Base-by-base conservation (phyloP, 257 asterid species). In the Linderniella brevidens region DNA sequence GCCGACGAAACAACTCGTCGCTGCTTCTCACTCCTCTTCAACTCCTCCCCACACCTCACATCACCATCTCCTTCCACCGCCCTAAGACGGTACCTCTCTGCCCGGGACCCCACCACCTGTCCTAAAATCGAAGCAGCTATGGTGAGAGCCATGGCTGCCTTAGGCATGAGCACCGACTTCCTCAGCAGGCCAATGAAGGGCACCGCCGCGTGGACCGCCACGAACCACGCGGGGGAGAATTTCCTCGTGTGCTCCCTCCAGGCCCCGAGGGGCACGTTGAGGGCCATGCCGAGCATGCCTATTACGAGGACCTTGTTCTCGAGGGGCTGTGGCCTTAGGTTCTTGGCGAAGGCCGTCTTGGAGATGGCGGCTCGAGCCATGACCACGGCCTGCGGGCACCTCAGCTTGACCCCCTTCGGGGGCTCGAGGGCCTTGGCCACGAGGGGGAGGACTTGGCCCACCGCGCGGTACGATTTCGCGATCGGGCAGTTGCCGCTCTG, bases 231-330 rank as follows among this genome's bases (percentile, higher is more conserved):
- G 0, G 87, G 87, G 0, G 97, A 79, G 64, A 86, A 86, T 59
- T 86, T 86, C 20, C 64, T 61, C 1, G 97, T 86, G 61, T 86
- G 95, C 62, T 86, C 97, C 59, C 97, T 71, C 97, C 97, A 86
- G 54, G 82, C 55, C 17, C 97, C 97, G 46, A 86, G 43, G n/a
- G 97, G 97, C 37, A 86, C 43, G 52, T 86, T 86, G 39, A 74
- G 87, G 0, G 94, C 93, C 87, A 86, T 79, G 39, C 97, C 93
- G 47, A 86, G 48, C 35, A 68, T 49, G 16, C 97, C 97, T 12
- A 86, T 77, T 0, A 64, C 93, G 4, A 86, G 73, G 44, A 86
- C 13, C 61, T 86, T 86, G 45, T 78, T 68, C 3, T 94, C 92
- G 11, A 82, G 73, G 10, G 97, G 88, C 39, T 86, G 97, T 10